These are phyloP conservation scores for Penicillium cataractarum DNA, from an alignment of 495 filamentous ascomycete genomes.

Conservation along the genomic window DNA sequence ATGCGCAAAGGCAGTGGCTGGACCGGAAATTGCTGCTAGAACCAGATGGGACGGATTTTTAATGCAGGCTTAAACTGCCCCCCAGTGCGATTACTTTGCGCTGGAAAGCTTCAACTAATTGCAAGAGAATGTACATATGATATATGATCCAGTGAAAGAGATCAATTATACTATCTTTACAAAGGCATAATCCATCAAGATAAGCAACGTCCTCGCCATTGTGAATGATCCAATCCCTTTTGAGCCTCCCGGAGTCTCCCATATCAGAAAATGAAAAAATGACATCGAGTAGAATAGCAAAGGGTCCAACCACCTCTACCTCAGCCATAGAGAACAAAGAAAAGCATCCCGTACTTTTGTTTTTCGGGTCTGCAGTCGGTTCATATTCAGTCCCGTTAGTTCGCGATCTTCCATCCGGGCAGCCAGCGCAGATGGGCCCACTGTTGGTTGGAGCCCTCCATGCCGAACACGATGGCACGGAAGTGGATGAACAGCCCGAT, in stretches of 20 bases:
- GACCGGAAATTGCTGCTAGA: constrained; percentile 53
- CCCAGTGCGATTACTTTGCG: not conserved
- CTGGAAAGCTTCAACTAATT: not conserved
- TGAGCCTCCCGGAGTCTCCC: not conserved
- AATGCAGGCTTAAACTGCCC: not conserved
- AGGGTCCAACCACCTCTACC: not conserved
- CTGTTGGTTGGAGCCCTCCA: constrained; percentile 80
- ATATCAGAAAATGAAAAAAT: not conserved
- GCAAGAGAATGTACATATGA: constrained; percentile 9
- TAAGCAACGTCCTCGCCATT: not conserved
- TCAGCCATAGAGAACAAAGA: not conserved
- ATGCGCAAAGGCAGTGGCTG: constrained; percentile 51
- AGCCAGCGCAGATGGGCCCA: constrained; percentile 96
- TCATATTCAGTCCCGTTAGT: constrained; percentile 29
- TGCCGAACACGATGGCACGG: constrained; percentile 94
- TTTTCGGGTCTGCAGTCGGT: not conserved
- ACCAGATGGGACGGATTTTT: not conserved
- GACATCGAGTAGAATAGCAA: constrained; percentile 1
- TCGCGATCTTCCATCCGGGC: constrained; percentile 56
- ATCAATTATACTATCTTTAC: constrained; percentile 7
- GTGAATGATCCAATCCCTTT: not conserved
- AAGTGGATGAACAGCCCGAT: constrained; percentile 87
- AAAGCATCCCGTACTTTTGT: not conserved
- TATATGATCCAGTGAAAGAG: constrained; percentile 1
- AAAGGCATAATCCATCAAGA: constrained; percentile 8